Evolutionary conservation across 495 filamentous ascomycete species (phyloP), one percentile per base, ranked within the genome.

Genomic region (Halenospora varia): DNA sequence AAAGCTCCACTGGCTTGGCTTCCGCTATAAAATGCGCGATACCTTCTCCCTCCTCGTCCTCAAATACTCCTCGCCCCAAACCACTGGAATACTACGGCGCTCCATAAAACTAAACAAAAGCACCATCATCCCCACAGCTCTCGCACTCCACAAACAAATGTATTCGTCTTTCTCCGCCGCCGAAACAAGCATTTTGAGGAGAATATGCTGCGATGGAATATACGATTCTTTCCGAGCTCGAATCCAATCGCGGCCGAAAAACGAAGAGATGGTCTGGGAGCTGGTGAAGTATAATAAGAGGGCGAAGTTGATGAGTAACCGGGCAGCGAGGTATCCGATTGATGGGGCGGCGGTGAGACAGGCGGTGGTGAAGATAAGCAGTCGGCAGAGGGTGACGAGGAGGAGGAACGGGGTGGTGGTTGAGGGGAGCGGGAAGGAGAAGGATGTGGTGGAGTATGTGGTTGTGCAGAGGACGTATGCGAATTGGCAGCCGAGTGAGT

Each of bases 371-470:
- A 77, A 80, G 62, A 83, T 97, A 50, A 72, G 77, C 6, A 88
- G 84, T 57, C 67, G 77, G 62, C 92, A 97, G 74, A 79, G 73
- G 45, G 64, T 86, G 53, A 65, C 73, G 19, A 71, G 73, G 57
- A 75, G 61, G 17, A 65, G 49, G 40, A 29, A 53, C 1, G 63
- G 64, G 18, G 65, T 77, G 42, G 22, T 74, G 18, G 66, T 78
- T 18, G 56, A 69, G 11, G 76, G 76, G 2, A 79, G 77, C 41
- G 76, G 74, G 41, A 79, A 82, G 67, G 74, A 81, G 68, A 84
- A 82, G 63, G 83, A 86, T 56, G 75, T 87, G 55, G 70, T 73
- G 1, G 92, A 97, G 75, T 87, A 95, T 64, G 20, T 97, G n/a
- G 87, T 93, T 3, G 63, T 96, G 19, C 88, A 90, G 73, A 77